These are phyloP conservation scores for Nicotiana rustica DNA, from an alignment of 305 asterid species.

Conservation along the genomic window DNA sequence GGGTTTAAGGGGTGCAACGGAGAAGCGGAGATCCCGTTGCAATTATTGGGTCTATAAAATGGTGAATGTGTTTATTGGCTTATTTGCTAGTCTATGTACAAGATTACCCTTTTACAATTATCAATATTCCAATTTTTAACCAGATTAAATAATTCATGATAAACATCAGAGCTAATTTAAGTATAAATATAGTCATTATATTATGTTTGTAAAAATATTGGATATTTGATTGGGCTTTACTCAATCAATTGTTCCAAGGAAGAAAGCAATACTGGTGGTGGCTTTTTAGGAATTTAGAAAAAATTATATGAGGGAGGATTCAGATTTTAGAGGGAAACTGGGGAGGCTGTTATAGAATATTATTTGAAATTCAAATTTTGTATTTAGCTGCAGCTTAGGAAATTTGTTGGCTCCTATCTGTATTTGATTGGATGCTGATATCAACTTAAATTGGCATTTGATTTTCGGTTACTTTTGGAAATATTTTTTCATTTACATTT, in stretches of 20 bases:
- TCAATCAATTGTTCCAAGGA: too few species aligned
- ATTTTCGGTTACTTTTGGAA: neutral
- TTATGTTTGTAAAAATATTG: too few species aligned
- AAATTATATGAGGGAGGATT: neutral
- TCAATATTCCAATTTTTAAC: too few species aligned
- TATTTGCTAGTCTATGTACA: neutral
- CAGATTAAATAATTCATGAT: neutral
- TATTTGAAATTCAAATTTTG: slow-evolving; percentile 14
- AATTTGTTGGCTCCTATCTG: slow-evolving; percentile 14
- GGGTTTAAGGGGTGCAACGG: slow-evolving; percentile 3
- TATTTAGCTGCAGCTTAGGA: neutral
- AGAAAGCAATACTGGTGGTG: neutral
- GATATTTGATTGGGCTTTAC: too few species aligned
- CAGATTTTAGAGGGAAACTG: neutral
- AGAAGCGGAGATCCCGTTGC: slow-evolving; percentile 31
- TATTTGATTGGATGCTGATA: neutral
- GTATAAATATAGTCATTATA: neutral
- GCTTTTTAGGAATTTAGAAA: neutral
- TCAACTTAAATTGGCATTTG: slow-evolving; percentile 2
- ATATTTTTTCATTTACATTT: neutral
- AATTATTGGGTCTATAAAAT: neutral
- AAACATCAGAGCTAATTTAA: too few species aligned
- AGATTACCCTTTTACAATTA: neutral
- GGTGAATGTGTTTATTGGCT: neutral
- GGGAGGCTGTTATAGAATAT: neutral